A percentile compares a stretch with the other conserved stretches of the same genome.
Conservation (phyloP, 2,329 filamentous ascomycete species). For the Cryphonectria radicalis region DNA sequence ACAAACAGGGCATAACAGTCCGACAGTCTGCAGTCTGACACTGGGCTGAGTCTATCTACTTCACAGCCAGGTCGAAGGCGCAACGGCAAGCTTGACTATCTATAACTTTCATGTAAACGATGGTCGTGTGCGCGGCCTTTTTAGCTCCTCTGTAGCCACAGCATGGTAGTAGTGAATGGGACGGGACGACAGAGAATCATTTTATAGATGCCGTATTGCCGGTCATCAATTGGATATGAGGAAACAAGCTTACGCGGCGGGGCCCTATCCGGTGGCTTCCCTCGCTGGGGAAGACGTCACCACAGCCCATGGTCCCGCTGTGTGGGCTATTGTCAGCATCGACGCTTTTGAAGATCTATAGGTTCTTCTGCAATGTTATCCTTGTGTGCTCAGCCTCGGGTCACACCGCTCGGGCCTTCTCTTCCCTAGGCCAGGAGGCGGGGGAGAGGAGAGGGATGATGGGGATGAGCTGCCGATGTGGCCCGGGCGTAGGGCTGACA, state of each 20-base stretch:
- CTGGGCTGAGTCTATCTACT: neutral
- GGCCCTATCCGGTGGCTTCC: neutral
- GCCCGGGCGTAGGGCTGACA: conserved; percentile 1
- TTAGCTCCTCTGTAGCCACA: neutral
- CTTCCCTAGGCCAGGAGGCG: no score
- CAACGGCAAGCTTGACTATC: neutral
- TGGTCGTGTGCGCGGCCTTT: neutral
- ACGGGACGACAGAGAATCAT: neutral
- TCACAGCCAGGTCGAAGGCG: neutral
- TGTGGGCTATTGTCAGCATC: neutral
- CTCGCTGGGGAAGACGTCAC: neutral
- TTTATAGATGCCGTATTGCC: neutral
- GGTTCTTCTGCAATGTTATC: neutral
- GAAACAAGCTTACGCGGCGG: neutral
- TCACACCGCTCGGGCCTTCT: neutral
- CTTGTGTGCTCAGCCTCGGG: neutral
- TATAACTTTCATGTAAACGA: neutral
- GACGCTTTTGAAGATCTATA: neutral
- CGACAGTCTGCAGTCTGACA: neutral
- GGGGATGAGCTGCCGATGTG: neutral
- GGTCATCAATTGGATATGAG: neutral
- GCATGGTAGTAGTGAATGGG: neutral
- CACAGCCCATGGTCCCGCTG: neutral
- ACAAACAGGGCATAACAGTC: neutral
- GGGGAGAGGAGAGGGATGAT: no score